Evolutionary conservation across 768 basidiomycete genomes (phyloP).

Genomic region (Sarcomyxa edulis): DNA sequence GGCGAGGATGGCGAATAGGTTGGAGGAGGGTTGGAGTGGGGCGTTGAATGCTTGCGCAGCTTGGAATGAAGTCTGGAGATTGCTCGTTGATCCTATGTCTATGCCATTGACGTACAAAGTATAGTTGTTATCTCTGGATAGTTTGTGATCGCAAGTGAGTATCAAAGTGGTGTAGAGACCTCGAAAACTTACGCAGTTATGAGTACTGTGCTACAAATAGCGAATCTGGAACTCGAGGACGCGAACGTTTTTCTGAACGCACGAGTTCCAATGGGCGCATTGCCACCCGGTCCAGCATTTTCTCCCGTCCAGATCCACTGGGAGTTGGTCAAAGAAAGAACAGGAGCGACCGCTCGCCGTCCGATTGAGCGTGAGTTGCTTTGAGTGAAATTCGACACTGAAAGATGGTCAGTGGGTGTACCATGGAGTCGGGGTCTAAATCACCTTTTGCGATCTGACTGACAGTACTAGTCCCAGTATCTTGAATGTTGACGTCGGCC

Average conservation of each 20-base stretch:
- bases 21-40: conserved; percentile 11
- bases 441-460: too few relatives aligned
- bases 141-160: too few relatives aligned
- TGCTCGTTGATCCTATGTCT: conserved; percentile 16
- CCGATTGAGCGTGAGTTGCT: too few relatives aligned
- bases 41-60: conserved; percentile 17
- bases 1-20: conserved; percentile 22
- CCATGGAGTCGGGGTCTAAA: too few relatives aligned
- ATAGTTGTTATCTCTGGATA: conserved; percentile 21
- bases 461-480: too few relatives aligned
- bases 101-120: conserved; percentile 23
- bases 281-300: conserved; percentile 2
- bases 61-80: too few relatives aligned
- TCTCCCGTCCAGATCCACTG: conserved; percentile 17
- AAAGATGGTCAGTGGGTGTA: too few relatives aligned
- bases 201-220: conserved; percentile 15
- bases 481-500: too few relatives aligned
- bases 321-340: conserved; percentile 5
- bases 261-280: conserved; percentile 10
- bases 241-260: conserved; percentile 24
- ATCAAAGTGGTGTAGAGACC: too few relatives aligned
- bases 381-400: too few relatives aligned
- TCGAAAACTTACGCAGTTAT: conserved; percentile 19
- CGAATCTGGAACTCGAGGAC: conserved; percentile 16
- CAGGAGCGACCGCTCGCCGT: too few relatives aligned